Base-by-base conservation (phyloP, 495 filamentous ascomycete species). In the Aspergillus cristatus region DNA sequence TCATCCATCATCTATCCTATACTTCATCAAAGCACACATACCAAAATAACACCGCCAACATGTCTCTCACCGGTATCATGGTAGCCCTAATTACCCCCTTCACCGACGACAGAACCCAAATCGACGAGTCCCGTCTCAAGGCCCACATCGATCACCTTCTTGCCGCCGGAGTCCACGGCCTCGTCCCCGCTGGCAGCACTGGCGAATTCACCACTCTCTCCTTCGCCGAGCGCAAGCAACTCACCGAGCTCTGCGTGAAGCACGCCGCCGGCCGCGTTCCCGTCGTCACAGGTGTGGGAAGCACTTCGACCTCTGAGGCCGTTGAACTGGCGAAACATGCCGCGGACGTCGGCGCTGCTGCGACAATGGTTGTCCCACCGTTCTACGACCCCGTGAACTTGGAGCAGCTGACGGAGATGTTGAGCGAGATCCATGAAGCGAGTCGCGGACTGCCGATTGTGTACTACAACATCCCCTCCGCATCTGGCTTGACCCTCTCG, bases 61-160 rank as follows among this genome's bases (percentile, higher is more conserved):
- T 56, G 46, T 18, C 43, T 18, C 50, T 60, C 43, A 32, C 32
- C 28, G 59, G 59, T 12, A 57, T 63, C 39, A 50, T 63, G 40
- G 59, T 63, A 18, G 59, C 59, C 30, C 41, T 63, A 14, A 60
- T 63, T 48, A 63, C 59, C 38, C 57, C 57, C 25, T 63, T 60
- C 53, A 60, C 50, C 6, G 57, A 60, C 33, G 53, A 63, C 38
- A 35, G 42, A 18, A 49, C 47, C 14, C 32, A 47, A 15, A 64
- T 64, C 42, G 56, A 62, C 37, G 45, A 47, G 20, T 11, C 18
- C 15, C 50, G 58, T 10, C 55, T 63, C 0, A 39, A 63, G 38
- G 32, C 45, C n/a, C 58, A 63, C 48, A 63, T 65, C 37, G 53
- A 61, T 34, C 54, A 48, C 46, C 43, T 63, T 18, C 48, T 62